A percentile compares a stretch with the other conserved stretches of the same genome.
phyloP scores from a whole-genome alignment of 2,329 filamentous ascomycete genomes.

The Neobulgaria alba region DNA sequence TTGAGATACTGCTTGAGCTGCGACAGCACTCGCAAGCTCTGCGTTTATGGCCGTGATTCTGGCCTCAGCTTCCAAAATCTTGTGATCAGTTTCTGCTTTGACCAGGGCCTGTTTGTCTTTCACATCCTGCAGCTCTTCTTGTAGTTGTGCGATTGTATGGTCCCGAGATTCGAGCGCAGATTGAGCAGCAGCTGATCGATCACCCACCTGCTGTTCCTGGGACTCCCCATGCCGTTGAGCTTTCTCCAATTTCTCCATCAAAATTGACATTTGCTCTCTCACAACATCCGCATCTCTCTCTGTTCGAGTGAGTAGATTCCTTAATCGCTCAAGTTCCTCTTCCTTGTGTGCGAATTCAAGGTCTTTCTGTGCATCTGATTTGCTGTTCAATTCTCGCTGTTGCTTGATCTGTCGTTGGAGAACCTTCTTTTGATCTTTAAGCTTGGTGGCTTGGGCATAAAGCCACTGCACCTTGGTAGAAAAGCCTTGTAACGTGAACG shows the following conservation, averaged over 20 bases:
- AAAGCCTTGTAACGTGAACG: constrained; percentile 69
- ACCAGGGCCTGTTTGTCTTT: constrained; percentile 23
- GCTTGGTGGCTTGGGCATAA: constrained; percentile 63
- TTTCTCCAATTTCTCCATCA: constrained; percentile 30
- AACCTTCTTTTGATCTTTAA: constrained; percentile 83
- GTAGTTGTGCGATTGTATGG: constrained; percentile 24
- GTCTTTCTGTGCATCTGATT: constrained; percentile 67
- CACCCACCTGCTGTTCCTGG: constrained; percentile 16
- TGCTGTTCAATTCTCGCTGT: constrained; percentile 84
- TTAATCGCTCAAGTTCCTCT: constrained; percentile 43
- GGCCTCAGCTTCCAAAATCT: constrained; percentile 22
- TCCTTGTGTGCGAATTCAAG: constrained; percentile 51
- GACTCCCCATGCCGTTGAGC: constrained; percentile 18
- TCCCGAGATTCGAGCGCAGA: constrained; percentile 23
- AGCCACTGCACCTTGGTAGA: constrained; percentile 71
- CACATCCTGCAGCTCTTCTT: constrained; percentile 25
- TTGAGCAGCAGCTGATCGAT: constrained; percentile 19
- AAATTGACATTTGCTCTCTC: constrained; percentile 25
- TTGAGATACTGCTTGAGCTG: constrained; percentile 17
- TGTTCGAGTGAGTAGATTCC: constrained; percentile 28
- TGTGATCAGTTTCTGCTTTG: constrained; percentile 23
- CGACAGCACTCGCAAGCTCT: constrained; percentile 19
- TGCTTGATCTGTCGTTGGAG: constrained; percentile 90
- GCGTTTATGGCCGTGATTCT: constrained; percentile 20
- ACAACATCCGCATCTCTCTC: constrained; percentile 27